Conservation (phyloP, 2,329 filamentous ascomycete genomes). For the Colletotrichum sp. region DNA sequence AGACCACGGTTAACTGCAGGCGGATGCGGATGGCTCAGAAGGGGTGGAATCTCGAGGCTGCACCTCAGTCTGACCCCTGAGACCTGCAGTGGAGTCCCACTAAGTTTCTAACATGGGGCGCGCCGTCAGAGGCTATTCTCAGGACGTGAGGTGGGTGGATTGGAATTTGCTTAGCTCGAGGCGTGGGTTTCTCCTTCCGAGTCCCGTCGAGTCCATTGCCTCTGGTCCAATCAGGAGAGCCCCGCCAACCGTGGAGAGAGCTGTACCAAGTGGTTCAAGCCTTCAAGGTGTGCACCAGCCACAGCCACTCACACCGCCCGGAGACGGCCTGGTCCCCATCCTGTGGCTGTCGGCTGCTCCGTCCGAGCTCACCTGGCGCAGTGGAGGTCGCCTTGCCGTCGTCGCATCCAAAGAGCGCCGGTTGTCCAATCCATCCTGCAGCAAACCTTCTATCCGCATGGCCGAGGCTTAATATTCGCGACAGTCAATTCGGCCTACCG, state of each 20-base stretch:
- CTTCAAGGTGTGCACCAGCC: neutral
- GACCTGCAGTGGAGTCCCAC: constrained; percentile 4
- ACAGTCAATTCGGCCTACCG: neutral
- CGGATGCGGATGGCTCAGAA: neutral
- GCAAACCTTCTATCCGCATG: neutral
- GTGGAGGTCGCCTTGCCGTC: neutral
- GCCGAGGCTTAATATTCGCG: neutral
- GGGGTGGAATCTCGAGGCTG: neutral
- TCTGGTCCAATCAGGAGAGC: neutral
- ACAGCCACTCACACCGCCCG: neutral
- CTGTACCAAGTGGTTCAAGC: neutral
- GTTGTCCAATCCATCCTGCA: neutral
- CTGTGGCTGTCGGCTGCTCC: neutral
- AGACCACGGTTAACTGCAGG: neutral
- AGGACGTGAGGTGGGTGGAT: neutral
- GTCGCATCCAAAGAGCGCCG: neutral
- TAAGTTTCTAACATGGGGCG: neutral
- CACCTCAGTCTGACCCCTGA: neutral
- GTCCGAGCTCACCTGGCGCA: neutral
- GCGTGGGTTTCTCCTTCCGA: neutral
- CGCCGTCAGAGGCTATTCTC: neutral
- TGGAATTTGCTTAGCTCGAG: neutral
- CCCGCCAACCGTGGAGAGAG: neutral
- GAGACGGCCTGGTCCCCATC: neutral
- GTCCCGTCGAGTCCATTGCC: neutral